Evolutionary conservation across 257 asterid genomes (phyloP).

Genomic region (Solanum ossicruentum): DNA sequence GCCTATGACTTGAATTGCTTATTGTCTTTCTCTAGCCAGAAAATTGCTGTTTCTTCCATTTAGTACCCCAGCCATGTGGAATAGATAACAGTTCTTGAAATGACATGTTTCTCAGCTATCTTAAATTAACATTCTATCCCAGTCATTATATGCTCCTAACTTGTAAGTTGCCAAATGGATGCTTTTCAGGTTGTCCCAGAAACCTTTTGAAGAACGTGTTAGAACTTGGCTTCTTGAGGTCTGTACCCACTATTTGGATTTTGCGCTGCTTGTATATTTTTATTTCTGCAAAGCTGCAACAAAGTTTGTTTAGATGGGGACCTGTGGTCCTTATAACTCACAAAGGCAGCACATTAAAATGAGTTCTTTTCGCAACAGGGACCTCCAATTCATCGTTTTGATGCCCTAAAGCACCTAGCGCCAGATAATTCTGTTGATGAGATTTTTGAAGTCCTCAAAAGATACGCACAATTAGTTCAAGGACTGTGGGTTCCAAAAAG

Average conservation of each 20-base stretch:
- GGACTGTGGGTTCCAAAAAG: conserved; percentile 86
- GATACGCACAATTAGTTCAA: conserved; percentile 62
- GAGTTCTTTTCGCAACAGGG: conserved; percentile 41
- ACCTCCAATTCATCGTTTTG: conserved; percentile 62
- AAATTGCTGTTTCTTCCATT: neutral
- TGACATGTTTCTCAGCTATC: neutral
- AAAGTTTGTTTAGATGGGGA: neutral
- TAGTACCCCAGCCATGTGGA: neutral
- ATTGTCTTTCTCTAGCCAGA: neutral
- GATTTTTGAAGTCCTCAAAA: conserved; percentile 44
- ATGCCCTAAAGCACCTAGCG: conserved; percentile 58
- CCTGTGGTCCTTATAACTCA: neutral
- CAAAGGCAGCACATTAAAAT: neutral
- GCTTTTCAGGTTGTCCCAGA: conserved; percentile 45
- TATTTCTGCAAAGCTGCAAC: neutral
- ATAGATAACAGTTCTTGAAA: neutral
- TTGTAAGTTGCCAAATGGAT: conserved; percentile 5
- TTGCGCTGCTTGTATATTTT: neutral
- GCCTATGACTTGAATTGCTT: neutral
- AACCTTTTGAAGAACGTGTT: conserved; percentile 67
- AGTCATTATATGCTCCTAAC: neutral
- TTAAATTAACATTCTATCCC: neutral
- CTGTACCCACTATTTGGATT: neutral
- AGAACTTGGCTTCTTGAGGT: conserved; percentile 60
- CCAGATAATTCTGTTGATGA: conserved; percentile 53